Conservation (phyloP, 2,329 filamentous ascomycete genomes). For the Gnomoniopsis sp. region DNA sequence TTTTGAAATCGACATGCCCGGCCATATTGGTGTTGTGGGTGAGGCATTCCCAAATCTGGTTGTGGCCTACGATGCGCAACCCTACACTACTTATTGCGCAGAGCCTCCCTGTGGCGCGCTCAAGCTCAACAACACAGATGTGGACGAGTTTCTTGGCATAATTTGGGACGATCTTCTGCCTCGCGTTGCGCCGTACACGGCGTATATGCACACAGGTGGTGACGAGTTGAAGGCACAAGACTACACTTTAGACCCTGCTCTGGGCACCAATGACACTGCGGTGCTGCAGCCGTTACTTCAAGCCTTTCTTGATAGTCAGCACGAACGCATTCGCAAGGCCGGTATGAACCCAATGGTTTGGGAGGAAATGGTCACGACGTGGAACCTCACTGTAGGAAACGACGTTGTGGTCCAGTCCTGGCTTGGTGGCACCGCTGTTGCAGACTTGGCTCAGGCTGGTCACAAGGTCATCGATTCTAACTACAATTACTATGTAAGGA, state of each 20-base stretch:
- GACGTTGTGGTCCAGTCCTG: constrained; percentile 79
- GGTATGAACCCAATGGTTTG: constrained; percentile 75
- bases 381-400: constrained; percentile 69
- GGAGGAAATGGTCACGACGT: constrained; percentile 81
- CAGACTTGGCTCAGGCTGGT: constrained; percentile 57
- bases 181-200: constrained; percentile 62
- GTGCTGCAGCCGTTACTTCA: constrained; percentile 75
- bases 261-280: constrained; percentile 60
- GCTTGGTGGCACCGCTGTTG: constrained; percentile 62
- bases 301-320: constrained; percentile 68
- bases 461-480: constrained; percentile 72
- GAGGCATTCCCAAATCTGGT: constrained; percentile 69
- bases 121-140: constrained; percentile 69
- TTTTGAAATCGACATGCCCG: constrained; percentile 78
- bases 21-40: constrained; percentile 68
- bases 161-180: constrained; percentile 76
- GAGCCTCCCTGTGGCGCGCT: constrained; percentile 67
- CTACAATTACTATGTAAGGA: constrained; percentile 70
- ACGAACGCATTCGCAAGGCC: constrained; percentile 58
- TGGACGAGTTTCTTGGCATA: constrained; percentile 68
- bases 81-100: constrained; percentile 57
- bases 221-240: constrained; percentile 81
- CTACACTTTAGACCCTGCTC: constrained; percentile 69
- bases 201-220: constrained; percentile 82
- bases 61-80: constrained; percentile 56